Evolutionary conservation across 2,329 filamentous ascomycete genomes (phyloP).

Genomic region (Chaetomium sp.): DNA sequence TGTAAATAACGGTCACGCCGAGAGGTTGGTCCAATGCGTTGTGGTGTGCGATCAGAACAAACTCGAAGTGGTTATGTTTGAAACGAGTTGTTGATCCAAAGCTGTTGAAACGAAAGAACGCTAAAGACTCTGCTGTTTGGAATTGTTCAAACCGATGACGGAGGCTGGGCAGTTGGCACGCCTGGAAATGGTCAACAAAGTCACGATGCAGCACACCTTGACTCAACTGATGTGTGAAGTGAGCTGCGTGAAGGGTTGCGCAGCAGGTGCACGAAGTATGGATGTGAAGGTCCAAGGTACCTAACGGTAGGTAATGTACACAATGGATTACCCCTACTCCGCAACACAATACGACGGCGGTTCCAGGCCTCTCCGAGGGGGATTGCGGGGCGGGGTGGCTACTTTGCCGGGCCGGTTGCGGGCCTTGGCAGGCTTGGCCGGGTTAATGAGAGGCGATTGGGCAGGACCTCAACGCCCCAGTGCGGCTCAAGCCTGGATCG

Average conservation of each 20-base stretch:
- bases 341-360: neutral
- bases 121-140: neutral
- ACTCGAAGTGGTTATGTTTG: constrained; percentile 4
- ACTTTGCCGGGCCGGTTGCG: neutral
- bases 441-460: neutral
- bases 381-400: constrained; percentile 7
- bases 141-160: neutral
- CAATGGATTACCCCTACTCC: neutral
- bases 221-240: neutral
- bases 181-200: neutral
- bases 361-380: neutral
- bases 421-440: constrained; percentile 2
- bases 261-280: neutral
- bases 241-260: neutral
- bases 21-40: neutral
- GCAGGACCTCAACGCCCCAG: neutral
- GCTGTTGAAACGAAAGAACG: neutral
- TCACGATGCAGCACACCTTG: neutral
- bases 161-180: neutral
- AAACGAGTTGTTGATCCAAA: constrained; percentile 8
- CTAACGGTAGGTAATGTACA: neutral
- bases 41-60: neutral
- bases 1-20: constrained; percentile 5
- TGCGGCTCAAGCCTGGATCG: constrained; percentile 9
- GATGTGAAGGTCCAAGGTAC: too few species aligned